Evolutionary conservation across 2,329 filamentous ascomycete species (phyloP), one percentile per base, ranked within the genome.

Genomic region (Chaetoscypha palmicola): DNA sequence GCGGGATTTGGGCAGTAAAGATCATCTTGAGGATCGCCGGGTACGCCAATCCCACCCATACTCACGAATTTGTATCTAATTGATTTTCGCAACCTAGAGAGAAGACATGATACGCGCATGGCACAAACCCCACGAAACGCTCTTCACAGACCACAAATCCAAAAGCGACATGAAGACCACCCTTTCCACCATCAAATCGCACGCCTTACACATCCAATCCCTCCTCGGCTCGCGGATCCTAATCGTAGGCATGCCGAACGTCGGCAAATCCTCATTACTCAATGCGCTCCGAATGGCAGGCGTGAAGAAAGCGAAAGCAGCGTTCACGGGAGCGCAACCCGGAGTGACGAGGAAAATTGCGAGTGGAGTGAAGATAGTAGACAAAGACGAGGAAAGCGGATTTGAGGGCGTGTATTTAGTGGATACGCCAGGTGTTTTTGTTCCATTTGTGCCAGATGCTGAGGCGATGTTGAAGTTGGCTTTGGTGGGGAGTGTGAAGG

Each of bases 191-290:
- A 67, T 80, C 43, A 73, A 72, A 46, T 58, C 66, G 3, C 68
- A 75, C 49, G 73, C 74, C 19, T 51, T 58, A n/a, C 60, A 66
- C 20, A 62, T 64, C 22, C 70, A 79, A 55, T 77, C 76, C 17
- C 67, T 97, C n/a, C 81, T 86, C 5, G 90, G 89, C n/a, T 76
- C 88, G 54, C 79, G 89, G 38, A 77, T 89, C 45, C 76, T 98
- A 63, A 78, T 97, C 1, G 90, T 97, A 11, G 92, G 92, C 43
- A 96, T 98, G 90, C 92, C 92, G 26, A 98, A 98, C 61, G 87
- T 95, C 0, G 92, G 92, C 26, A 98, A 98, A 67, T 94, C 87
- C 36, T 89, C 90, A 1, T 72, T 98, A n/a, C 77, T 98, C 32
- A 98, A 98, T 64, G 77, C 81, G 12, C 74, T 97, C 38, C 82